Conservation (phyloP, 202 grass and related monocot species). For the Tripidium arundinaceum region DNA sequence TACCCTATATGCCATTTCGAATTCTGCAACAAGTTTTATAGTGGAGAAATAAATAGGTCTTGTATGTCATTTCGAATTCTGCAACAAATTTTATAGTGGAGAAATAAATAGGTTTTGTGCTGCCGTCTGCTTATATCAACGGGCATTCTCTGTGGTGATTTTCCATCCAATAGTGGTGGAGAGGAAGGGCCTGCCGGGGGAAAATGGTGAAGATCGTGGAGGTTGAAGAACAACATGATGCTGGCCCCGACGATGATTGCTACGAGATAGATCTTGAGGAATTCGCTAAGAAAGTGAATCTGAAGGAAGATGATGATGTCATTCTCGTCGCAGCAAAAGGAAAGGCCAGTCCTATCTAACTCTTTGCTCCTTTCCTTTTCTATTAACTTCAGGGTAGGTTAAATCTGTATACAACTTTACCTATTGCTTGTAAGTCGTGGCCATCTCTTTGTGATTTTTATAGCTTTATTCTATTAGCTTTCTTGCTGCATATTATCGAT, state of each 20-base stretch:
- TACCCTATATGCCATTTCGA: slow-evolving; percentile 13
- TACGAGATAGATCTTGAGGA: slow-evolving; percentile 40
- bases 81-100: too few relatives aligned
- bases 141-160: neutral
- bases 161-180: neutral
- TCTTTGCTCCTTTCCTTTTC: neutral
- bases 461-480: neutral
- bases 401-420: neutral
- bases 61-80: too few relatives aligned
- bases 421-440: neutral
- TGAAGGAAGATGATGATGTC: slow-evolving; percentile 43
- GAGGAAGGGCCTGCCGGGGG: neutral
- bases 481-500: neutral
- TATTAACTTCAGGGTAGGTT: neutral
- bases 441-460: neutral
- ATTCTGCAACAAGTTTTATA: slow-evolving; percentile 23
- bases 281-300: slow-evolving; percentile 33
- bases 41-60: neutral
- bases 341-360: slow-evolving; percentile 17
- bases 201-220: slow-evolving; percentile 34
- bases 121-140: slow-evolving; percentile 27
- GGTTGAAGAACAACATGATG: neutral
- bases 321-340: slow-evolving; percentile 51
- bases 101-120: neutral
- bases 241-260: slow-evolving; percentile 49